These are phyloP conservation scores for Lodderomyces parapsilosis DNA, from an alignment of 1,139 yeast genomes.

Conservation along the genomic window DNA sequence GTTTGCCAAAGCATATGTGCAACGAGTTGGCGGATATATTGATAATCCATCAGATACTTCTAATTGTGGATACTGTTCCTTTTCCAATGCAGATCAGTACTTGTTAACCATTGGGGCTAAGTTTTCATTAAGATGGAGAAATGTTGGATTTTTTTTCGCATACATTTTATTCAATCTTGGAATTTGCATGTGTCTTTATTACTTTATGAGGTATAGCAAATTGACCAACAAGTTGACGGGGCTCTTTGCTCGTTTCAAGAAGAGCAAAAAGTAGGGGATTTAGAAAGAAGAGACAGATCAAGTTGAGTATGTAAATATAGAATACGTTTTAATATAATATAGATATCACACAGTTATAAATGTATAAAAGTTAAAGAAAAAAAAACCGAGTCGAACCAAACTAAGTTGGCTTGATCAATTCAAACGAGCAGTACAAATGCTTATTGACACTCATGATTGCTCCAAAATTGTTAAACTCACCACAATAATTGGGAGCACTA, in stretches of 20 bases:
- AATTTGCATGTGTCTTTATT: slow-evolving; percentile 22
- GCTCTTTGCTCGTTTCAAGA: slow-evolving; percentile 7
- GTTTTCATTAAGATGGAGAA: slow-evolving; percentile 59
- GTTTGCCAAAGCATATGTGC: slow-evolving; percentile 35
- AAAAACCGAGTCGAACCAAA: too few species aligned
- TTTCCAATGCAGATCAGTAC: slow-evolving; percentile 53
- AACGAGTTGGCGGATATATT: slow-evolving; percentile 48
- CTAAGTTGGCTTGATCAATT: slow-evolving; percentile 66
- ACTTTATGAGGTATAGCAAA: slow-evolving; percentile 19
- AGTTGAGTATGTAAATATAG: not conserved
- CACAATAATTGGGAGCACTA: slow-evolving; percentile 89
- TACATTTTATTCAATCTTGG: slow-evolving; percentile 53
- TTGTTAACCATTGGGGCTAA: slow-evolving; percentile 43
- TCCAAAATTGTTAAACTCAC: slow-evolving; percentile 88
- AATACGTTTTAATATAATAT: not conserved
- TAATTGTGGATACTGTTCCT: slow-evolving; percentile 60
- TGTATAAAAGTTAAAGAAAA: too few species aligned
- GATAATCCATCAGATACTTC: slow-evolving; percentile 50
- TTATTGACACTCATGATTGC: slow-evolving; percentile 86
- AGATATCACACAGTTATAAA: not conserved
- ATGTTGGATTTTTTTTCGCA: slow-evolving; percentile 58
- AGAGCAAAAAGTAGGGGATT: slow-evolving; percentile 8
- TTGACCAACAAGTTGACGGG: slow-evolving; percentile 8
- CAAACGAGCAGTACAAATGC: slow-evolving; percentile 77
- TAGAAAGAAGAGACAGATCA: not conserved